Evolutionary conservation across 2,329 filamentous ascomycete species (phyloP), one percentile per base, ranked within the genome.

Genomic region (Talaromyces atroroseus): DNA sequence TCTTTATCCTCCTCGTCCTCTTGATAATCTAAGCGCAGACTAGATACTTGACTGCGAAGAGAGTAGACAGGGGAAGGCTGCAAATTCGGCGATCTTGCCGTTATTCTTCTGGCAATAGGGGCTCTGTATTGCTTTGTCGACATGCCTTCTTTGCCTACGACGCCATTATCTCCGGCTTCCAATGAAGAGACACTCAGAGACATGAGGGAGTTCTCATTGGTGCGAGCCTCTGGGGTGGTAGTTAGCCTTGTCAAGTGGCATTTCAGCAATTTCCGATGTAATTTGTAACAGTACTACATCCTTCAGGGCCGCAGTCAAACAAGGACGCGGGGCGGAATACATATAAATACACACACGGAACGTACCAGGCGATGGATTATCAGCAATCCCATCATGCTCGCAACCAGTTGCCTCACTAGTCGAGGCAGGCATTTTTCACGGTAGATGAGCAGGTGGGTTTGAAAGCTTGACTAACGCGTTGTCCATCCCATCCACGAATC

Each of bases 1-100:
- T 61, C 45, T n/a, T 49, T 55, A 23, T 63, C 60, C 11, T 68
- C 68, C 21, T 64, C 64, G 6, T 67, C 68, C n/a, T 67, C 63
- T 3, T 60, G 57, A 11, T 58, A 53, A 49, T 70, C 68, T 23
- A 59, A 59, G 44, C 61, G 64, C 42, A 58, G 54, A 56, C 62
- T 65, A 36, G 69, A 66, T 1, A 60, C 56, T 20, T 68, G 68
- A 52, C 62, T 67, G 40, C 58, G 65, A 52, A 68, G 49, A 8
- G 68, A 67, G 51, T 67, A 61, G 59, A 60, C 56, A 45, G 58
- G 62, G 47, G 52, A 36, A 14, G 58, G 56, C 26, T 60, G 56
- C 34, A 55, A 24, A n/a, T 58, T 42, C 8, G 66, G 60, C 12
- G 66, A 64, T 18, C 68, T 65, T 20, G 66, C 64, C 12, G 65